phyloP scores from a whole-genome alignment of 2,329 filamentous ascomycete species.

The Ascochyta koolunga region DNA sequence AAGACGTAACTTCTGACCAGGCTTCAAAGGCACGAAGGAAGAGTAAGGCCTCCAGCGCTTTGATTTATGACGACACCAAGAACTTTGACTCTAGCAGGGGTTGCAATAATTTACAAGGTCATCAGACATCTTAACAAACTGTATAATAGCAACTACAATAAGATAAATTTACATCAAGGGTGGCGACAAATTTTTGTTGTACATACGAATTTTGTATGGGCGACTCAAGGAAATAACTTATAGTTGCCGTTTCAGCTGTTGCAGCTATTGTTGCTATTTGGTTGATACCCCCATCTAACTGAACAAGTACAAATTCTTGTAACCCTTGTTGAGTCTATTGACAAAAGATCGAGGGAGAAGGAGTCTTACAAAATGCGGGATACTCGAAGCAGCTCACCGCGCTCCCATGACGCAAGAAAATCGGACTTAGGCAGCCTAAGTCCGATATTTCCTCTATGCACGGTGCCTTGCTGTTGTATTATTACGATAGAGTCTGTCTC shows the following conservation, averaged over 20 bases:
- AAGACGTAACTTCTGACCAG: not conserved
- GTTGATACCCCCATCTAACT: too few species aligned
- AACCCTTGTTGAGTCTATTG: too few species aligned
- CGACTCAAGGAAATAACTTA: too few species aligned
- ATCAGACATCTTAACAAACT: too few species aligned
- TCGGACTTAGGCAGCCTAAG: conserved; percentile 4
- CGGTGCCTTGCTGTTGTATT: not conserved
- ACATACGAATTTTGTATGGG: too few species aligned
- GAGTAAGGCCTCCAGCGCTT: not conserved
- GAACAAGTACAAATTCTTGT: too few species aligned
- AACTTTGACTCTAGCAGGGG: conserved; percentile 4
- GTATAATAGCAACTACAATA: too few species aligned
- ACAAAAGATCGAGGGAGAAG: not conserved
- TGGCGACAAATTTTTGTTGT: too few species aligned
- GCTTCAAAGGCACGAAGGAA: not conserved
- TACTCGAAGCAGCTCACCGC: conserved; percentile 5
- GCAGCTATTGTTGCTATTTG: too few species aligned
- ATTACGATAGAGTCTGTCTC: not conserved
- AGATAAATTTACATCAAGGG: too few species aligned
- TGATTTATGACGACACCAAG: not conserved
- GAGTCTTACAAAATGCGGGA: not conserved
- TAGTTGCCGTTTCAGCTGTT: too few species aligned
- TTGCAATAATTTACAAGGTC: too few species aligned
- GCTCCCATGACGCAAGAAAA: not conserved
- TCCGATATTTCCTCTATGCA: not conserved